These are phyloP conservation scores for Hymenoscyphus occultus DNA, from an alignment of 2,329 filamentous ascomycete species.

Conservation along the genomic window DNA sequence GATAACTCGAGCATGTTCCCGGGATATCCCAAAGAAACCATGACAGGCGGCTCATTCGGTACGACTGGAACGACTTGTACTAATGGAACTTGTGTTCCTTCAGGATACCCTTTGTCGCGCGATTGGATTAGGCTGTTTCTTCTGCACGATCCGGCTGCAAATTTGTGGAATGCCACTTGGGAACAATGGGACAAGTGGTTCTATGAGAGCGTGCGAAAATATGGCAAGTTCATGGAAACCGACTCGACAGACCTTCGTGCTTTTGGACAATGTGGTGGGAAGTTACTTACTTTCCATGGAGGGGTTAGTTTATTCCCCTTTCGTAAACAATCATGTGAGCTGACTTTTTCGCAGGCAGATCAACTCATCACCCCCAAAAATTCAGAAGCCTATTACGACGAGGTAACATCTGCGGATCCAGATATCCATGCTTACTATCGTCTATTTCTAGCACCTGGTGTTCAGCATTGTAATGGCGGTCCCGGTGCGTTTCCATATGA, in stretches of 20 bases:
- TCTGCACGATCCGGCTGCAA: constrained; percentile 11
- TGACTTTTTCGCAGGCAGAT: not conserved
- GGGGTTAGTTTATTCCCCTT: not conserved
- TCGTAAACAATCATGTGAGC: not conserved
- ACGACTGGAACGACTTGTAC: not conserved
- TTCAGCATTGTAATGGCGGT: constrained; percentile 22
- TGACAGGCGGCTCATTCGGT: not conserved
- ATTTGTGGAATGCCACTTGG: constrained; percentile 13
- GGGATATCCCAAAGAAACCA: constrained; percentile 9
- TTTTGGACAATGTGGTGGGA: not conserved
- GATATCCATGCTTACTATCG: not conserved
- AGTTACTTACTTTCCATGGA: constrained; percentile 8
- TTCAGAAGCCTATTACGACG: not conserved
- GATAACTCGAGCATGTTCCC: constrained; percentile 13
- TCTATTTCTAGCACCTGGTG: not conserved
- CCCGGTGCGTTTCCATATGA: constrained; percentile 25
- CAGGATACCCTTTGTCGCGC: not conserved
- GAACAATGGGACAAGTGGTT: constrained; percentile 10
- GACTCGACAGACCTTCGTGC: constrained; percentile 14
- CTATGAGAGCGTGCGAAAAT: constrained; percentile 7
- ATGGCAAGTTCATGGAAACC: constrained; percentile 15
- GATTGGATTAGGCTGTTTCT: constrained; percentile 14
- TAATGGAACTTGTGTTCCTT: not conserved
- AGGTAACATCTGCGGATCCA: not conserved
- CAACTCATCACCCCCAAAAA: not conserved